A percentile compares a stretch with the other conserved stretches of the same genome.
Conservation (phyloP, 108 stramenopile species). For the Conticribra guillardii region DNA sequence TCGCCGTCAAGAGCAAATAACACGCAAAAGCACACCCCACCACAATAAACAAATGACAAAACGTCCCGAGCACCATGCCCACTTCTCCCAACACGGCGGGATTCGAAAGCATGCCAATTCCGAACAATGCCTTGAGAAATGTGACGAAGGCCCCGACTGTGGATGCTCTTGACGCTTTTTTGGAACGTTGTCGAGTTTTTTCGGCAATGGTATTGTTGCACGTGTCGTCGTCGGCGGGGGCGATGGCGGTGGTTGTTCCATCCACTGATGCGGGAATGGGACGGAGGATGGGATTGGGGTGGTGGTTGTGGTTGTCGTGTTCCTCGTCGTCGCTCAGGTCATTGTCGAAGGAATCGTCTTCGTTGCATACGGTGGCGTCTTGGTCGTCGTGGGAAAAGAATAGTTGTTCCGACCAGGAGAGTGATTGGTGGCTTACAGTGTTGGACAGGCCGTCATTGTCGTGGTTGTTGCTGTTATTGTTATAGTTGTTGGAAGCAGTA, state of each 20-base stretch:
- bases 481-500: background rate
- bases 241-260: background rate
- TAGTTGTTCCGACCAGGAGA: slow-evolving; percentile 21
- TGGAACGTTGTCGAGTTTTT: slow-evolving; percentile 23
- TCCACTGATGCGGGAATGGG: background rate
- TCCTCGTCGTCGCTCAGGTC: slow-evolving; percentile 5
- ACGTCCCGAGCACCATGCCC: slow-evolving; percentile 48
- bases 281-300: background rate
- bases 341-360: background rate
- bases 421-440: background rate
- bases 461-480: background rate
- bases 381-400: slow-evolving; percentile 21
- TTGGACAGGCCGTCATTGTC: background rate
- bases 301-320: background rate
- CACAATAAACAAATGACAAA: slow-evolving; percentile 50
- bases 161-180: slow-evolving; percentile 36
- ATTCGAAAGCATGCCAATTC: slow-evolving; percentile 50
- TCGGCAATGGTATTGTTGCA: slow-evolving; percentile 36
- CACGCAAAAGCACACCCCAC: slow-evolving; percentile 52
- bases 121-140: slow-evolving; percentile 52
- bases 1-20: slow-evolving; percentile 45
- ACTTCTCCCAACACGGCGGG: slow-evolving; percentile 50
- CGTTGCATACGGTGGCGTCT: background rate
- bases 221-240: slow-evolving; percentile 20
- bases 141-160: slow-evolving; percentile 53